Evolutionary conservation across 169 alveolate species (phyloP), one percentile per base, ranked within the genome.

Genomic region (Theileria orientalis): DNA sequence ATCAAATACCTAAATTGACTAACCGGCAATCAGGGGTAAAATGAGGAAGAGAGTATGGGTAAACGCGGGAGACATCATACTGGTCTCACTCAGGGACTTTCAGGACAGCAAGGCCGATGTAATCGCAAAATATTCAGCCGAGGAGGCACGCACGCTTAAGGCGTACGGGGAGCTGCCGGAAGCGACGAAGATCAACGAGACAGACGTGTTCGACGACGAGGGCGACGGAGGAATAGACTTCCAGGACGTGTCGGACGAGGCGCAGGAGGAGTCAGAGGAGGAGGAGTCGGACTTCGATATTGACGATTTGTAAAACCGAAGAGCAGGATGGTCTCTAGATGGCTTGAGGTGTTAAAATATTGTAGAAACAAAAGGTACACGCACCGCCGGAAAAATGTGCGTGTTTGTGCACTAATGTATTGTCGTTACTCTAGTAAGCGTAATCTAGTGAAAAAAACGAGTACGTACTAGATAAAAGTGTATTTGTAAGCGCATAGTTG

Each of bases 1-100:
- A 37, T 37, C 44, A 7, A 37, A 7, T 37, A 37, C 9, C 9
- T 7, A 7, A 37, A 5, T 37, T 37, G 9, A 7, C 9, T 37
- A 7, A 37, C 44, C 44, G 5, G 16, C 56, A 41, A 56, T 0
- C 71, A 90, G 96, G 70, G 99, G 99, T 19, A 97, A 96, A 85
- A 92, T 97, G 98, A 92, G 98, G 79, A 95, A 96, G 86, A 93
- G 98, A 80, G 99, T 97, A 49, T 98, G 99, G 99, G 97, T 98
- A 5, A 96, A 95, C 75, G 93, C 96, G 46, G 99, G 98, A 3
- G 99, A 97, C 83, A 95, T 96, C 13, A 94, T 96, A 32, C 84
- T 94, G 71, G 98, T 97, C 40, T 97, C 99, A 3, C 94, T 97
- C 19, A 89, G 99, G 70, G 99, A 98, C 68, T 98, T 94, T 87